phyloP scores from a whole-genome alignment of 2,329 filamentous ascomycete species.

The Ophiocordyceps polyrhachis-furcata region DNA sequence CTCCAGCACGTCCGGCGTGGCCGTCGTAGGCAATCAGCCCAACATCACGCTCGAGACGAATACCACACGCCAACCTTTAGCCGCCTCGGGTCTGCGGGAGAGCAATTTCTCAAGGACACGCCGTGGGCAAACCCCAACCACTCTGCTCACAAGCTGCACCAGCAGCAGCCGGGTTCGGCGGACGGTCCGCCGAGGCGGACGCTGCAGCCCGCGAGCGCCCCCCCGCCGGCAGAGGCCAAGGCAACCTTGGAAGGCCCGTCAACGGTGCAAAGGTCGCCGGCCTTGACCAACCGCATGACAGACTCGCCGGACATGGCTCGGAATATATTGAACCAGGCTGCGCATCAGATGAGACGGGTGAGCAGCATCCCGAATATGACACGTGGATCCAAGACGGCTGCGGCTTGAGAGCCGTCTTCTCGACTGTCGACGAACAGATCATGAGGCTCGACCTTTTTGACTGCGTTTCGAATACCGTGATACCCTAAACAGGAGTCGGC shows the following conservation, averaged over 20 bases:
- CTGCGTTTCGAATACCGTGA: conserved; percentile 17
- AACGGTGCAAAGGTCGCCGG: conserved; percentile 10
- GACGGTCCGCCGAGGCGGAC: conserved; percentile 7
- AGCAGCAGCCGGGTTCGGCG: conserved; percentile 14
- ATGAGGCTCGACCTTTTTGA: conserved; percentile 5
- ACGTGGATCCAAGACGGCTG: conserved; percentile 17
- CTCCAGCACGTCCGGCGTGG: conserved; percentile 15
- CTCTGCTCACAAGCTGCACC: conserved; percentile 39
- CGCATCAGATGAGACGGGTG: conserved; percentile 16
- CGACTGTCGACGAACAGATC: conserved; percentile 1
- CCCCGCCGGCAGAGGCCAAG: conserved; percentile 8
- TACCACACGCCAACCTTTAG: conserved; percentile 22
- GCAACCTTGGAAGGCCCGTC: conserved; percentile 7
- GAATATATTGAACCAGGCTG: conserved; percentile 13
- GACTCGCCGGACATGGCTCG: conserved; percentile 26
- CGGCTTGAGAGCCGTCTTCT: conserved; percentile 9
- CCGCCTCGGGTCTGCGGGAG: conserved; percentile 48
- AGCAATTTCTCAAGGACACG: conserved; percentile 76
- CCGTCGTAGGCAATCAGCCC: conserved; percentile 19
- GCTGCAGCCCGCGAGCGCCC: conserved; percentile 5
- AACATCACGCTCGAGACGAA: conserved; percentile 19
- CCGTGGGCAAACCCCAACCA: conserved; percentile 87
- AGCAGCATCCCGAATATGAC: conserved; percentile 12
- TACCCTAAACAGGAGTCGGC: conserved; percentile 14
- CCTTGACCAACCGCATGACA: conserved; percentile 11